Evolutionary conservation across 2,329 filamentous ascomycete species (phyloP), one percentile per base, ranked within the genome.

Genomic region (Alternaria triticimaculans): DNA sequence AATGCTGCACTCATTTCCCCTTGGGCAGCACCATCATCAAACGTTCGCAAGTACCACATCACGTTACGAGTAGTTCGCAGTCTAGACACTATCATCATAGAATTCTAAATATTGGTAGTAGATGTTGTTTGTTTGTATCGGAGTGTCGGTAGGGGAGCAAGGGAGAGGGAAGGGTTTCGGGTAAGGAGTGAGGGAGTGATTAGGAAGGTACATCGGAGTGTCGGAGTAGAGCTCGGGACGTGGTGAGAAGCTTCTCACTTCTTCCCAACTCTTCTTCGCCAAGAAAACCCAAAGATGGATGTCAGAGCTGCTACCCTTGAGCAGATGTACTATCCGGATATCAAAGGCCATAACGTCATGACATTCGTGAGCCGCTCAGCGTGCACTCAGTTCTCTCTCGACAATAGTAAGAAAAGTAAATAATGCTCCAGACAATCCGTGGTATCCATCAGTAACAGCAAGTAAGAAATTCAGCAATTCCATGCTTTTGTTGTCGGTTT

Each of bases 301-400:
- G 70, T 68, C 68, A 70, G 65, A 65, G 67, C 69, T 72, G 70
- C 71, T 64, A 69, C 74, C 70, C 41, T 71, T 65, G 66, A 70
- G 71, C 72, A 74, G 63, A 74, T 69, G 70, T 72, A 72, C 75
- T 78, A 76, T 79, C 77, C 72, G 70, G 72, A 75, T 75, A 75
- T 75, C 72, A 73, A 78, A 79, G 73, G 71, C 78, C 79, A 77
- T 81, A 79, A 80, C 79, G 76, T 80, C 78, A 76, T 80, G 72
- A 81, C 73, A 69, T 72, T 80, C 79, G 76, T 81, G 71, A 80
- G 72, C 73, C 78, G 77, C 78, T 79, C 75, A 79, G 78, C 72
- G 69, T 76, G 75, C 75, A 77, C 67, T 71, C 67, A 68, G 59
- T 60, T 71, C 67, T 72, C 60, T 71, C 68, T 72, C 74, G 70